Evolutionary conservation across 805 yeast species (phyloP).

Genomic region (Ogataea degrootiae): DNA sequence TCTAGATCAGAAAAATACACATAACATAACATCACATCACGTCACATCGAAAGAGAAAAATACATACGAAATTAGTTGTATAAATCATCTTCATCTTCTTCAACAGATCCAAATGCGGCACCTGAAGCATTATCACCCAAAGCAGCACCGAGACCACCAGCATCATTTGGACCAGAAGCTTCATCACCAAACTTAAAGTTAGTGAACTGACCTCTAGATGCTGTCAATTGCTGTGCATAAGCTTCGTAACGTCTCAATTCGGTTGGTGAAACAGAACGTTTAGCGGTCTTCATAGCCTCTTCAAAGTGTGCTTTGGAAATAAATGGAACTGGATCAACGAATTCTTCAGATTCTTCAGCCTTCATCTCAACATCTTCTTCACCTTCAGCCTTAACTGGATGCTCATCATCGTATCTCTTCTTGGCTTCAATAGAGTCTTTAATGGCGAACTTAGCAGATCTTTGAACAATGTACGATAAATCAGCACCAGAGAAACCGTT

Average conservation of each 20-base stretch:
- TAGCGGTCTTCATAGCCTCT: slow-evolving; percentile 99
- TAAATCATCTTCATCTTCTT: slow-evolving; percentile 43
- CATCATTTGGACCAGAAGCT: slow-evolving; percentile 8
- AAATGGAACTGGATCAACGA: slow-evolving; percentile 92
- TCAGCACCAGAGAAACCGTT: slow-evolving; percentile 99
- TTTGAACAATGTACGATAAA: slow-evolving; percentile 92
- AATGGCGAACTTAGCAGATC: slow-evolving; percentile 98
- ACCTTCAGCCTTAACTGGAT: slow-evolving; percentile 42
- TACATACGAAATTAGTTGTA: slow-evolving; percentile 26
- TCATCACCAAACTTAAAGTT: slow-evolving; percentile 77
- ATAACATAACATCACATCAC: too few relatives aligned
- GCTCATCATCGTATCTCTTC: slow-evolving; percentile 42
- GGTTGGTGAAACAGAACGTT: slow-evolving; percentile 94
- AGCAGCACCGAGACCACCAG: slow-evolving; percentile 28
- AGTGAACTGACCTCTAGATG: slow-evolving; percentile 91
- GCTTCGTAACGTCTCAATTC: slow-evolving; percentile 99
- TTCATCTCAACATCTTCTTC: slow-evolving; percentile 37
- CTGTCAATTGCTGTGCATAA: slow-evolving; percentile 92
- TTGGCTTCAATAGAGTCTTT: slow-evolving; percentile 92
- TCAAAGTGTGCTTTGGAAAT: slow-evolving; percentile 92
- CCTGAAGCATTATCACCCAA: slow-evolving; percentile 30
- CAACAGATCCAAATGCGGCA: slow-evolving; percentile 48
- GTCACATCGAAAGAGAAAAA: too few relatives aligned
- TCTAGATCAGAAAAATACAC: too few relatives aligned
- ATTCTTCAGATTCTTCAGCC: slow-evolving; percentile 43